A percentile compares a stretch with the other conserved stretches of the same genome.
Conservation (phyloP, 345 rosid genomes). For the Jatropha curcas region DNA sequence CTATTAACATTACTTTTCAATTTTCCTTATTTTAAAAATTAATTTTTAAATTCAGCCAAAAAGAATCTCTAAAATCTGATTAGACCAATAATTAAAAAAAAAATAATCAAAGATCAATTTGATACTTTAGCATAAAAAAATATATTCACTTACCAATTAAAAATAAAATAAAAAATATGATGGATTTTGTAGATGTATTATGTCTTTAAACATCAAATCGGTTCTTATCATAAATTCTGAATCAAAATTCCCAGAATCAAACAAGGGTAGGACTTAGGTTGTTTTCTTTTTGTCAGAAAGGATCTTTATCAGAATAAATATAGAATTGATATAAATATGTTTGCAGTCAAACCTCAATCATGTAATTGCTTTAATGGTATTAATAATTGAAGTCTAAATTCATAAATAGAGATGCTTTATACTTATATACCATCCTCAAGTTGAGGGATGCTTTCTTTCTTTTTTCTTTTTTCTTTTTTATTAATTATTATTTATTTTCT, state of each 20-base stretch:
- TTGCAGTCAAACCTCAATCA: conserved; percentile 14
- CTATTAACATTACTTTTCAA: too few relatives aligned
- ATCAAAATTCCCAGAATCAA: conserved; percentile 13
- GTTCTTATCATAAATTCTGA: conserved; percentile 1
- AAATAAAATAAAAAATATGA: background rate
- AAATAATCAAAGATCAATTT: too few relatives aligned
- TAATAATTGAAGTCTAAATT: too few relatives aligned
- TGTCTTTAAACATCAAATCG: conserved; percentile 8
- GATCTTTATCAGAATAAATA: background rate
- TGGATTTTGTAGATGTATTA: background rate
- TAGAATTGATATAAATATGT: background rate
- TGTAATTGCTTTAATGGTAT: background rate
- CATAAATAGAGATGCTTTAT: conserved; percentile 1
- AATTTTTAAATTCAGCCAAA: too few relatives aligned
- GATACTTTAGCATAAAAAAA: too few relatives aligned
- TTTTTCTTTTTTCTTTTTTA: background rate
- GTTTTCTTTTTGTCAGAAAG: background rate
- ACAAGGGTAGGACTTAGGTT: background rate
- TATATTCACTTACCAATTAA: too few relatives aligned
- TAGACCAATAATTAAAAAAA: too few relatives aligned
- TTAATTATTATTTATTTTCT: background rate
- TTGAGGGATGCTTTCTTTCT: conserved; percentile 1
- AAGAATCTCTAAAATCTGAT: too few relatives aligned
- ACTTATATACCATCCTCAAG: conserved; percentile 6
- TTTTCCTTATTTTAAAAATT: too few relatives aligned